These are phyloP conservation scores for Paraphoma chrysanthemicola DNA, from an alignment of 2,329 filamentous ascomycete species.

Conservation along the genomic window DNA sequence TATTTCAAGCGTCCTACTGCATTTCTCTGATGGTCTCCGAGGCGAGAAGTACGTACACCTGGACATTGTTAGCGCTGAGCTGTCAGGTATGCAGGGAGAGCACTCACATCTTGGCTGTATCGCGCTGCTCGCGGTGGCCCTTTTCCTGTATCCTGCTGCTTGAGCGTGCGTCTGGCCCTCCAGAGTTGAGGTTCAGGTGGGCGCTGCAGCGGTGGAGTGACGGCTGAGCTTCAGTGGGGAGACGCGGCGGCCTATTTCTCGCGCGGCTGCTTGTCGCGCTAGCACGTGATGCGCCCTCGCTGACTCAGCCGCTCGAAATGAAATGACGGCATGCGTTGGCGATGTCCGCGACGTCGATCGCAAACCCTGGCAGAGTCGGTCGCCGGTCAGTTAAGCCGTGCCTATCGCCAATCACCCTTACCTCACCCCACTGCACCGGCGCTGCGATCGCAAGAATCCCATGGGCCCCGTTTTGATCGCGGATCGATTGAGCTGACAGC, in stretches of 20 bases:
- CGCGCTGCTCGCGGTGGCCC: slow-evolving; percentile 3
- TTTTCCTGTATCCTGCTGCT: neutral
- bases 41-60: slow-evolving; percentile 14
- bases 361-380: neutral
- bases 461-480: slow-evolving; percentile 12
- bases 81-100: neutral
- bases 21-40: too few species aligned
- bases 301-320: neutral
- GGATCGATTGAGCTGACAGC: slow-evolving; percentile 3
- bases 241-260: slow-evolving; percentile 11
- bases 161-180: neutral
- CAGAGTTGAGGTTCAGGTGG: neutral
- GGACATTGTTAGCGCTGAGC: slow-evolving; percentile 2
- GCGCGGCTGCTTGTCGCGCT: slow-evolving; percentile 2
- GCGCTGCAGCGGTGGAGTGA: neutral
- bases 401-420: neutral
- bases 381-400: slow-evolving; percentile 1
- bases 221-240: neutral
- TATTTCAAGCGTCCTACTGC: neutral
- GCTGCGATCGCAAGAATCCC: slow-evolving; percentile 1
- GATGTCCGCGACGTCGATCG: neutral
- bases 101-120: slow-evolving; percentile 16
- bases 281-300: slow-evolving; percentile 8
- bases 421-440: neutral
- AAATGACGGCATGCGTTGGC: neutral